Percentiles rank a stretch among this genome's conserved stretches.
These are phyloP conservation scores for Heracleum sosnowskyi DNA, from an alignment of 129 eudicot species.

Conservation along the genomic window DNA sequence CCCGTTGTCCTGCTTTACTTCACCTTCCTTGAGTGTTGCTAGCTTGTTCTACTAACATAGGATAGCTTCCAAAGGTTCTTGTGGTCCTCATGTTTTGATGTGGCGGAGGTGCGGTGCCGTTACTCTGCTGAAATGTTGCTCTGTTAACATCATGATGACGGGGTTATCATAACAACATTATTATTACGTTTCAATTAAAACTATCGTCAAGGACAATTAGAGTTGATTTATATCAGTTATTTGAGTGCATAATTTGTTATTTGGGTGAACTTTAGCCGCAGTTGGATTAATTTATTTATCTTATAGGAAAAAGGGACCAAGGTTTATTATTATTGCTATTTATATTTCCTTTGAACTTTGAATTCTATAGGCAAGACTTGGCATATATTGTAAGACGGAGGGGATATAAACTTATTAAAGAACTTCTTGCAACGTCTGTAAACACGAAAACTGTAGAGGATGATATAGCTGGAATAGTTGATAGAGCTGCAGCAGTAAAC, in stretches of 20 bases:
- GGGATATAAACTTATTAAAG: slow-evolving; percentile 67
- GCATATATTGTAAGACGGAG: slow-evolving; percentile 87
- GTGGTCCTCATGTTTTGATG: neutral
- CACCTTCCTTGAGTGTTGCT: neutral
- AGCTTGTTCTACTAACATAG: neutral
- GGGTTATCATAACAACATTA: neutral
- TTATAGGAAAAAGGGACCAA: neutral
- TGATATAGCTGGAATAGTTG: slow-evolving; percentile 23
- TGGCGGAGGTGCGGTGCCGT: neutral
- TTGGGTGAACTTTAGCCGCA: neutral
- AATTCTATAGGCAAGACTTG: slow-evolving; percentile 70
- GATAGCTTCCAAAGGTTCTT: neutral
- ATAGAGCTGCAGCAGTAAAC: slow-evolving; percentile 19
- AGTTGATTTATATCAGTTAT: neutral
- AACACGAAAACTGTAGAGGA: slow-evolving; percentile 21
- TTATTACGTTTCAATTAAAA: neutral
- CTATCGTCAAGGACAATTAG: neutral
- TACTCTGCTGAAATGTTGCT: neutral
- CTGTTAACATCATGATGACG: neutral
- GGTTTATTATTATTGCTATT: neutral
- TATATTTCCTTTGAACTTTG: slow-evolving; percentile 8
- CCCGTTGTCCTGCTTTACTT: neutral
- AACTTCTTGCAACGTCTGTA: slow-evolving; percentile 54
- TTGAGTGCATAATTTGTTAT: neutral
- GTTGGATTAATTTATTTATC: neutral